Conservation (phyloP, 495 filamentous ascomycete species). For the Aspergillus nidulans region DNA sequence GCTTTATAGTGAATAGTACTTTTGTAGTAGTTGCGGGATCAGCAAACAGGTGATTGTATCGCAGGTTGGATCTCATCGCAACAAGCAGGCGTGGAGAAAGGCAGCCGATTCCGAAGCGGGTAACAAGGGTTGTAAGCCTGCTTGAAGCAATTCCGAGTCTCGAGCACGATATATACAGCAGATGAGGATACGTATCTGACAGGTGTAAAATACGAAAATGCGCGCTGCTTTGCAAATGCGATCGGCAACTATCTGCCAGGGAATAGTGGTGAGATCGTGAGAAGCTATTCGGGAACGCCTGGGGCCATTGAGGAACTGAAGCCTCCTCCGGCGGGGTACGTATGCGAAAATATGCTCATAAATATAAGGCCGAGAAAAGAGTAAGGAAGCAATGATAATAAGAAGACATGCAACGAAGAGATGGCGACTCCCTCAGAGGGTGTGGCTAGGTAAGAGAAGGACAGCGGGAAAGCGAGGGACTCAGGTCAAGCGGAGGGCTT, state of each 20-base stretch:
- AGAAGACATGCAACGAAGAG: neutral
- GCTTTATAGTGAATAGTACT: neutral
- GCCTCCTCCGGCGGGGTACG: slow-evolving; percentile 3
- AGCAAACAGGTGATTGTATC: neutral
- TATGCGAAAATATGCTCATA: neutral
- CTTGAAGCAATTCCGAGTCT: neutral
- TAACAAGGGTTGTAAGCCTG: neutral
- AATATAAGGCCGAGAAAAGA: neutral
- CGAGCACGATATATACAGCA: neutral
- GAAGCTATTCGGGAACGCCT: slow-evolving; percentile 6
- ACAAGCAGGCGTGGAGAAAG: slow-evolving; percentile 4
- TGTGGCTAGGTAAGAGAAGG: neutral
- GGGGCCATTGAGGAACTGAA: slow-evolving; percentile 10
- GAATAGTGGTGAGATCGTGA: neutral
- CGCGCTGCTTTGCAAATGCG: neutral
- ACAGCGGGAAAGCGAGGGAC: slow-evolving; percentile 7
- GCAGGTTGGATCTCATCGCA: slow-evolving; percentile 5
- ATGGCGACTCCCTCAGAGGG: neutral
- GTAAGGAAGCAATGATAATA: neutral
- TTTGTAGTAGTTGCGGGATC: neutral
- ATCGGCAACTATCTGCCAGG: slow-evolving; percentile 7
- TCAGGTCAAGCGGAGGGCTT: slow-evolving; percentile 21
- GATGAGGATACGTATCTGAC: neutral
- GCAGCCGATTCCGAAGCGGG: neutral
- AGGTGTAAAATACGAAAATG: neutral